These are phyloP conservation scores for Wolfiporia cocos DNA, from an alignment of 1,284 basidiomycete genomes.

Conservation along the genomic window DNA sequence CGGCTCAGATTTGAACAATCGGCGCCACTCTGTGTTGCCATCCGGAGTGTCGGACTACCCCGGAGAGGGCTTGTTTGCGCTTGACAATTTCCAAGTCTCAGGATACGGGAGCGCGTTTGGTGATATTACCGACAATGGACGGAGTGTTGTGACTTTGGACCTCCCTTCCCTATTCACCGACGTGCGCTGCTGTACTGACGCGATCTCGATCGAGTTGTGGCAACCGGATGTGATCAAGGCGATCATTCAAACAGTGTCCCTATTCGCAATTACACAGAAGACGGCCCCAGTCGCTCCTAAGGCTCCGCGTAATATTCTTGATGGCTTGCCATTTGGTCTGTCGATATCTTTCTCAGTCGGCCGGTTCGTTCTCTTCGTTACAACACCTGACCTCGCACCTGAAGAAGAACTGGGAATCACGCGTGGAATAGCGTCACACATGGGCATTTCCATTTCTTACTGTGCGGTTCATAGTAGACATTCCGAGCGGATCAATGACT, in stretches of 20 bases:
- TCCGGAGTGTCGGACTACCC: constrained; percentile 15
- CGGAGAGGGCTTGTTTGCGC: constrained; percentile 40
- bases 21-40: constrained; percentile 8
- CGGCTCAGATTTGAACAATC: constrained; percentile 11
- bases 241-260: constrained; percentile 37
- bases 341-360: constrained; percentile 54
- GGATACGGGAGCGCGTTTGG: constrained; percentile 41
- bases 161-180: constrained; percentile 44
- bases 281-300: constrained; percentile 9
- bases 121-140: constrained; percentile 38
- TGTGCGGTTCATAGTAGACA: constrained; percentile 50
- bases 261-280: constrained; percentile 18
- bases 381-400: constrained; percentile 74
- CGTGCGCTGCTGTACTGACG: constrained; percentile 50
- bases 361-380: constrained; percentile 63
- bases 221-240: constrained; percentile 57
- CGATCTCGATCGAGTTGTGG: constrained; percentile 69
- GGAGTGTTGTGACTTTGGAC: constrained; percentile 42
- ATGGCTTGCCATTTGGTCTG: constrained; percentile 50
- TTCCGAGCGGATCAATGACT: constrained; percentile 32
- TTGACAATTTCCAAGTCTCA: constrained; percentile 48
- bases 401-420: constrained; percentile 58
- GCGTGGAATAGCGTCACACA: constrained; percentile 67
- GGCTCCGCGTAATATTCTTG: constrained; percentile 25
- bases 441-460: constrained; percentile 53